Base-by-base conservation (phyloP, 2,329 filamentous ascomycete species). In the Colletotrichum sublineola region DNA sequence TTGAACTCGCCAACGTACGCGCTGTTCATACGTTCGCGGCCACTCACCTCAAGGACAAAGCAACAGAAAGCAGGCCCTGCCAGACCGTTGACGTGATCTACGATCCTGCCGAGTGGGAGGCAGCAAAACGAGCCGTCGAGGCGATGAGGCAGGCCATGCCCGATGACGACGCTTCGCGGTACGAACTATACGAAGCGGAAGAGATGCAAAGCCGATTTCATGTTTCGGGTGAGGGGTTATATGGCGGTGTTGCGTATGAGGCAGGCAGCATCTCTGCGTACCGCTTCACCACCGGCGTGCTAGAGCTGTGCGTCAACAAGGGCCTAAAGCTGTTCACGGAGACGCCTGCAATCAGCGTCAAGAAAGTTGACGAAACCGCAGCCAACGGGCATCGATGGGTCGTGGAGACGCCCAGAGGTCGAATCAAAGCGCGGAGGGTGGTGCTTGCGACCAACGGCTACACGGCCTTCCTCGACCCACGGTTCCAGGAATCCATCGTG, bases 41-140 rank as follows among this genome's bases (percentile, higher is more conserved):
- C 6, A 79, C 84, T 24, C 79, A 90, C 67, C 53, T 69, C 12
- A 38, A 36, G 9, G 55, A 73, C 55, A 44, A n/a, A 5, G 61
- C 62, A 42, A 85, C 88, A 76, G 89, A 91, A 75, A 85, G 84
- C 62, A 76, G 80, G 48, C 77, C 84, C 12, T 86, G 88, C 74
- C 81, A 84, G 33, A 91, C 90, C 0, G 83, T 90, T 2, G 89
- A 92, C 77, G 80, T 91, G 2, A 81, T 91, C 42, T 91, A 90
- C 76, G 87, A 90, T 70, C 71, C 80, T 24, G 77, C 70, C 11
- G 80, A 84, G 61, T 86, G 85, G 80, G 77, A 78, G 5, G 67
- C 75, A 2, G 83, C 84, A 1, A 76, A 79, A 33, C 73, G 76
- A 20, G 82, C 84, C 4, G 82, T 89, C 20, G 76, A 79, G 5